phyloP scores from a whole-genome alignment of 768 basidiomycete genomes.

The Suillus ampliporus region DNA sequence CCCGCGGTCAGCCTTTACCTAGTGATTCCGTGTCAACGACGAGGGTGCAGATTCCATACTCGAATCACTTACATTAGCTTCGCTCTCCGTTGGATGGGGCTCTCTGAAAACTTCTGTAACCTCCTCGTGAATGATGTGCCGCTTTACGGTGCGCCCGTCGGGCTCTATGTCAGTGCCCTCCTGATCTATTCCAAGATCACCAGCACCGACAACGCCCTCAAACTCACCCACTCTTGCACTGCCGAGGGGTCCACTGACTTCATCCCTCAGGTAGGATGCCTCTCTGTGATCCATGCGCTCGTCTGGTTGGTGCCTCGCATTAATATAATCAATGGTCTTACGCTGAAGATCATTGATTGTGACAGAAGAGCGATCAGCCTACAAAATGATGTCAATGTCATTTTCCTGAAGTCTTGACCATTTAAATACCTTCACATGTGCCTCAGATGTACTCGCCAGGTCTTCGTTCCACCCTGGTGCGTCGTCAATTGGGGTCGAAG shows the following conservation, averaged over 20 bases:
- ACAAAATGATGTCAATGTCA: neutral
- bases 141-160: conserved; percentile 28
- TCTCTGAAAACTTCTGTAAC: conserved; percentile 8
- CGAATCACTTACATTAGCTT: conserved; percentile 22
- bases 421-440: conserved; percentile 58
- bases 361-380: conserved; percentile 32
- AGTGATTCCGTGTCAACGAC: neutral
- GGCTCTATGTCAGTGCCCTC: conserved; percentile 24
- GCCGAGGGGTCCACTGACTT: conserved; percentile 34
- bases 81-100: conserved; percentile 14
- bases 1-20: conserved; percentile 7
- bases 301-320: conserved; percentile 21
- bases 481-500: conserved; percentile 52
- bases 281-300: conserved; percentile 24
- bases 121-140: conserved; percentile 22
- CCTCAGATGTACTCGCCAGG: conserved; percentile 69
- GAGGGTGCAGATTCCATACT: neutral
- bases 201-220: conserved; percentile 34
- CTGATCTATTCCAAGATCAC: conserved; percentile 34
- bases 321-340: conserved; percentile 27
- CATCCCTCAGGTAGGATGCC: conserved; percentile 33
- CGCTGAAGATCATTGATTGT: conserved; percentile 25
- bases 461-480: conserved; percentile 78
- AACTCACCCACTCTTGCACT: conserved; percentile 36
- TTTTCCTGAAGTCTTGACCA: no score